Evolutionary conservation across 352 stramenopile genomes (phyloP).

Genomic region (Hyaloperonospora arabidopsidis): DNA sequence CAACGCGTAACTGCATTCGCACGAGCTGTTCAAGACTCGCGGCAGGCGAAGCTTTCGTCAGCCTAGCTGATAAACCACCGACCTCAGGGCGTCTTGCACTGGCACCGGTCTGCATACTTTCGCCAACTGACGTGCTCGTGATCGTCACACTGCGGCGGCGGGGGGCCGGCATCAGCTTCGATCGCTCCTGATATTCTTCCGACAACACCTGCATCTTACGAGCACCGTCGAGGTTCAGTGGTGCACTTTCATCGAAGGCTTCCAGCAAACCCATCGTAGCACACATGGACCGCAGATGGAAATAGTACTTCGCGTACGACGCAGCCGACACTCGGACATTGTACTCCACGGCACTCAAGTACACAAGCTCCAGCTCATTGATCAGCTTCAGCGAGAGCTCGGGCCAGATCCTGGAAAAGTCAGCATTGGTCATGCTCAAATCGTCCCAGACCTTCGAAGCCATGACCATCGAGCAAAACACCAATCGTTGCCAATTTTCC

Average conservation of each 20-base stretch:
- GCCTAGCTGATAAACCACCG: slow-evolving; percentile 12
- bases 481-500: slow-evolving; percentile 90
- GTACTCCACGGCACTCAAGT: slow-evolving; percentile 87
- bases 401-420: slow-evolving; percentile 92
- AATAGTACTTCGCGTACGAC: slow-evolving; percentile 94
- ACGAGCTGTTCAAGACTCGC: slow-evolving; percentile 79
- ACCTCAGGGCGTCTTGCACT: slow-evolving; percentile 16
- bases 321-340: slow-evolving; percentile 82
- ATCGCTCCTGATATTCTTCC: slow-evolving; percentile 80
- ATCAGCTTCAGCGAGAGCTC: slow-evolving; percentile 89
- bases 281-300: slow-evolving; percentile 92
- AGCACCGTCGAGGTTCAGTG: slow-evolving; percentile 72
- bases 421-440: slow-evolving; percentile 95
- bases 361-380: slow-evolving; percentile 92
- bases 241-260: slow-evolving; percentile 67
- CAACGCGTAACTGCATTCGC: slow-evolving; percentile 72
- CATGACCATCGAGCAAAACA: slow-evolving; percentile 96
- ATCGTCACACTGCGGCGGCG: slow-evolving; percentile 76
- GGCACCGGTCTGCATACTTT: slow-evolving; percentile 22
- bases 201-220: slow-evolving; percentile 85
- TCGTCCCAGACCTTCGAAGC: slow-evolving; percentile 97
- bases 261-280: slow-evolving; percentile 80
- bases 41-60: slow-evolving; percentile 44
- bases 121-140: slow-evolving; percentile 42
- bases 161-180: slow-evolving; percentile 62